Evolutionary conservation across 768 basidiomycete species (phyloP).

Genomic region (Psilocybe subaeruginosa): DNA sequence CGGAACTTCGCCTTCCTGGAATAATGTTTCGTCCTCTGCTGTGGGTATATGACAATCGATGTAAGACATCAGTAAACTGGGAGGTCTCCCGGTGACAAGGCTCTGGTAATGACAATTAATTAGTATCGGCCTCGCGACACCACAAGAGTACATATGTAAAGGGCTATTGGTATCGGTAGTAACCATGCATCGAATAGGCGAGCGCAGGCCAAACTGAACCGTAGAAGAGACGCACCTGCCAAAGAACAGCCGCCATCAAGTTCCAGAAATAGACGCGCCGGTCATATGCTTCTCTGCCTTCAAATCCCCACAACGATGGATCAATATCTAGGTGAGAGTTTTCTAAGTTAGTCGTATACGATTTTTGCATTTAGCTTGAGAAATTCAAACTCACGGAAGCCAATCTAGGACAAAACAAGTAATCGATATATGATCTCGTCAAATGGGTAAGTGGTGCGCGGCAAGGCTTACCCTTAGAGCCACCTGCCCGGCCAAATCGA

Average conservation of each 20-base stretch:
- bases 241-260: slow-evolving; percentile 47
- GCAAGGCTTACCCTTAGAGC: slow-evolving; percentile 43
- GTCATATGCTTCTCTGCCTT: slow-evolving; percentile 53
- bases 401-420: slow-evolving; percentile 34
- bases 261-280: slow-evolving; percentile 61
- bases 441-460: background rate
- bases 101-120: slow-evolving; percentile 31
- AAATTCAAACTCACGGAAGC: slow-evolving; percentile 38
- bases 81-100: slow-evolving; percentile 51
- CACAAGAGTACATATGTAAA: background rate
- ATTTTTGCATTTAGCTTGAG: background rate
- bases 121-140: background rate
- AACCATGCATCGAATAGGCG: background rate
- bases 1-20: slow-evolving; percentile 44
- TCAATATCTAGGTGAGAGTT: slow-evolving; percentile 42
- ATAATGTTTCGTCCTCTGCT: slow-evolving; percentile 46
- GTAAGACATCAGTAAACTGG: slow-evolving; percentile 41
- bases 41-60: slow-evolving; percentile 51
- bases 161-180: background rate
- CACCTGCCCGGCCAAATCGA: slow-evolving; percentile 51
- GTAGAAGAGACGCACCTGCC: slow-evolving; percentile 42
- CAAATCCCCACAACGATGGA: slow-evolving; percentile 52
- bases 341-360: slow-evolving; percentile 5
- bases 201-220: background rate
- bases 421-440: slow-evolving; percentile 2